These are phyloP conservation scores for Pleochaeta shiraiana DNA, from an alignment of 2,329 filamentous ascomycete species.

Conservation along the genomic window DNA sequence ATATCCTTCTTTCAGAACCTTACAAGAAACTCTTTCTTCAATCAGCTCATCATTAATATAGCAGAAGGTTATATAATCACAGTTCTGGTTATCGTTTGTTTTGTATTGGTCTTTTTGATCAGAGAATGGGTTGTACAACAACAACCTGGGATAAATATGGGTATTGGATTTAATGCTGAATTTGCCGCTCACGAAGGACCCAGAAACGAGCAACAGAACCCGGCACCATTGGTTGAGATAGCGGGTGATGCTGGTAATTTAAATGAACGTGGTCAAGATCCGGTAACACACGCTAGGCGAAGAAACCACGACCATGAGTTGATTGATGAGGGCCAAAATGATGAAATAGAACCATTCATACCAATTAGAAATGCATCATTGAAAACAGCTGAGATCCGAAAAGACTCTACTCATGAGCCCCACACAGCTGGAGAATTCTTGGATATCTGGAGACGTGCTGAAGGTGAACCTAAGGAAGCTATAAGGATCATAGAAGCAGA, in stretches of 20 bases:
- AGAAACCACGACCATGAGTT: conserved; percentile 9
- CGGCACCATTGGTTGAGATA: conserved; percentile 8
- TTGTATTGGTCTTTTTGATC: conserved; percentile 93
- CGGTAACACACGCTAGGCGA: conserved; percentile 12
- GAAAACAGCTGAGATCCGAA: conserved; percentile 11
- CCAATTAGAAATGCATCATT: no score
- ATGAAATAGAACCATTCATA: not conserved
- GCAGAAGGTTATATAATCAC: conserved; percentile 92
- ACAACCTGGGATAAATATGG: conserved; percentile 78
- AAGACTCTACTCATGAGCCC: conserved; percentile 13
- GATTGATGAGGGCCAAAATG: conserved; percentile 6
- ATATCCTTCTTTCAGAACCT: conserved; percentile 34
- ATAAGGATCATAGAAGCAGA: conserved; percentile 39
- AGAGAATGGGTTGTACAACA: conserved; percentile 97
- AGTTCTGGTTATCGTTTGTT: conserved; percentile 71
- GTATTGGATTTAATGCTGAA: conserved; percentile 29
- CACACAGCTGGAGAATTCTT: conserved; percentile 23
- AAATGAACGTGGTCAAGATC: conserved; percentile 9
- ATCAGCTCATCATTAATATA: conserved; percentile 59
- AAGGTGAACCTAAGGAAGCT: conserved; percentile 35
- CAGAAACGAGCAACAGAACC: conserved; percentile 8
- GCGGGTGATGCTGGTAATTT: conserved; percentile 2
- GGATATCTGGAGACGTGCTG: conserved; percentile 35
- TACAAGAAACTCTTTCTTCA: conserved; percentile 49
- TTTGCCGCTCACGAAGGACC: conserved; percentile 28